A percentile compares a stretch with the other conserved stretches of the same genome.
phyloP scores from a whole-genome alignment of 1,139 yeast species.

The Blastobotrys persicus region DNA sequence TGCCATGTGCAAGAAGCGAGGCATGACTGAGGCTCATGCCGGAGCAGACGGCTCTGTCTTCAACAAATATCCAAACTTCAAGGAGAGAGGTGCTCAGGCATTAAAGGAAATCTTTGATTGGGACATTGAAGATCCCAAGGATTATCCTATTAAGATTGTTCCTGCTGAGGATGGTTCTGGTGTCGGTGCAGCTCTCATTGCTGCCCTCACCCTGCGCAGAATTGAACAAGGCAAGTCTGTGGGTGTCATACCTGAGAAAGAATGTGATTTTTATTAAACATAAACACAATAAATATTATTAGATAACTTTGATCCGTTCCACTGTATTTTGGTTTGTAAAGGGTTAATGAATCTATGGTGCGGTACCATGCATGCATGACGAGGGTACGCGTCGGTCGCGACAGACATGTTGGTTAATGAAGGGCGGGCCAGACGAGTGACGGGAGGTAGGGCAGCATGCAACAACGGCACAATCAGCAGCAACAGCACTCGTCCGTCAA shows the following conservation, averaged over 20 bases:
- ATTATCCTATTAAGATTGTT: conserved; percentile 76
- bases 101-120: conserved; percentile 88
- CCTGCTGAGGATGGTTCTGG: conserved; percentile 99
- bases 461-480: not conserved
- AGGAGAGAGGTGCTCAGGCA: conserved; percentile 84
- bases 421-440: not conserved
- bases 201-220: conserved; percentile 86
- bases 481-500: conserved; percentile 25
- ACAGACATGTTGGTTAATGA: not conserved
- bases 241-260: conserved; percentile 46
- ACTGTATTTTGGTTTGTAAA: no score
- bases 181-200: conserved; percentile 96
- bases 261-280: conserved; percentile 12
- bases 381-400: no score
- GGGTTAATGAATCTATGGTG: no score
- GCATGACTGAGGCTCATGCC: conserved; percentile 72
- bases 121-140: conserved; percentile 49
- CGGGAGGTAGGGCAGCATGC: not conserved
- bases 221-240: conserved; percentile 68
- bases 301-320: not conserved
- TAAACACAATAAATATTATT: not conserved
- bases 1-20: conserved; percentile 88
- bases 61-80: conserved; percentile 90
- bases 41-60: conserved; percentile 98
- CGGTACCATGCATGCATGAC: no score